Evolutionary conservation across 805 yeast species (phyloP).

Genomic region (Kuraishia hungarica): DNA sequence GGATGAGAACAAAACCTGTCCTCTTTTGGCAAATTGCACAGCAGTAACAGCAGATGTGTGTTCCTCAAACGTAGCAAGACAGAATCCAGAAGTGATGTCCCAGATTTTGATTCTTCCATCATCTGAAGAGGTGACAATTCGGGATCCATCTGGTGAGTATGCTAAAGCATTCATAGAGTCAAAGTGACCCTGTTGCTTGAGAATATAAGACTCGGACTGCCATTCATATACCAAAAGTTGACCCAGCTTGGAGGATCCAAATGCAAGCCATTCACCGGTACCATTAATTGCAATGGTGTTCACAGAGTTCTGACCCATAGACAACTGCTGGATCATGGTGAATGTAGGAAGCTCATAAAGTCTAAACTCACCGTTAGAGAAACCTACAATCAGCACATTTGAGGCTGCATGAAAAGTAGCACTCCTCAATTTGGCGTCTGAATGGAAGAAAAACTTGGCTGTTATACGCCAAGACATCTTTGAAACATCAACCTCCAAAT

Average conservation of each 20-base stretch:
- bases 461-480: conserved; percentile 75
- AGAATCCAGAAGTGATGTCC: conserved; percentile 91
- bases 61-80: conserved; percentile 85
- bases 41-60: conserved; percentile 86
- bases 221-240: conserved; percentile 95
- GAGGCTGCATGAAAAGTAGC: conserved; percentile 73
- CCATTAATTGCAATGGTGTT: conserved; percentile 73
- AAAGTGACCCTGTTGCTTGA: conserved; percentile 96
- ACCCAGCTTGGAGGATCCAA: conserved; percentile 88
- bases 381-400: conserved; percentile 79
- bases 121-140: conserved; percentile 88
- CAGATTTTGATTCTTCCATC: conserved; percentile 96
- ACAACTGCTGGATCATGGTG: conserved; percentile 71
- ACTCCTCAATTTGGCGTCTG: conserved; percentile 67
- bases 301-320: conserved; percentile 87
- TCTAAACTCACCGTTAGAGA: conserved; percentile 83
- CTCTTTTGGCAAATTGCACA: conserved; percentile 78
- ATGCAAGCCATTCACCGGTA: conserved; percentile 95
- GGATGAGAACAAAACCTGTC: conserved; percentile 85
- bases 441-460: conserved; percentile 64
- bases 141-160: conserved; percentile 92
- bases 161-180: conserved; percentile 79
- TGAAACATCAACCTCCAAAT: conserved; percentile 23
- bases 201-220: conserved; percentile 93
- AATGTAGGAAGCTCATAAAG: conserved; percentile 82